Conservation (phyloP, 306 rosid species). For the Gastrolobium bilobum region DNA sequence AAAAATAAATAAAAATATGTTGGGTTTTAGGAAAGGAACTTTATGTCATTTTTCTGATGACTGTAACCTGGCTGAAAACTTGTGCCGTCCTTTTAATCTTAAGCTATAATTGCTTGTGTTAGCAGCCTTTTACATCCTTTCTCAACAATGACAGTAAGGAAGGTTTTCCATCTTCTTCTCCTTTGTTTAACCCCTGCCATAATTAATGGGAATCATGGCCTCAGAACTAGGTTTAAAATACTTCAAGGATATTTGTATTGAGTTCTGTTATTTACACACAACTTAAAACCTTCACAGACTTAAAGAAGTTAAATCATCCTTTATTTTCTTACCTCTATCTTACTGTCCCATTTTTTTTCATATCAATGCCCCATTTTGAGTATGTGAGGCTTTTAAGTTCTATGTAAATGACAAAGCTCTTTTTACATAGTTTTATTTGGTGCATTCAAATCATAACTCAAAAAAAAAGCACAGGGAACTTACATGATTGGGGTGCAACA, state of each 20-base stretch:
- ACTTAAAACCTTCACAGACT: neutral
- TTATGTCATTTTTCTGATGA: slow-evolving; percentile 36
- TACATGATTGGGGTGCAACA: slow-evolving; percentile 56
- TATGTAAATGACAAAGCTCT: neutral
- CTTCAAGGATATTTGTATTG: neutral
- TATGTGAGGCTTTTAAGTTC: neutral
- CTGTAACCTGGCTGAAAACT: slow-evolving; percentile 23
- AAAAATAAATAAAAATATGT: neutral
- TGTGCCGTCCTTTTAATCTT: slow-evolving; percentile 31
- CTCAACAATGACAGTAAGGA: slow-evolving; percentile 42
- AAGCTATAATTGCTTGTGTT: slow-evolving; percentile 38
- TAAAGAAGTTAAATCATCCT: neutral
- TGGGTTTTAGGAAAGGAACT: slow-evolving; percentile 37
- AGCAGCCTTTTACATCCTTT: slow-evolving; percentile 42
- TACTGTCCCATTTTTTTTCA: neutral
- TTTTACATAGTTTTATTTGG: neutral
- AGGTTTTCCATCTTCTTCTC: slow-evolving; percentile 48
- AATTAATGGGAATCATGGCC: slow-evolving; percentile 19
- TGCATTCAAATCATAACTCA: neutral
- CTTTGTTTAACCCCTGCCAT: slow-evolving; percentile 49
- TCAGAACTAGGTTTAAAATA: slow-evolving; percentile 7
- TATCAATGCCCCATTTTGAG: neutral
- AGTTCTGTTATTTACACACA: too few relatives aligned
- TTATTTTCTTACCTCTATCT: neutral
- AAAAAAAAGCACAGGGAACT: slow-evolving; percentile 46